Percentiles rank a stretch among this genome's conserved stretches.
Evolutionary conservation across 1,284 basidiomycete species (phyloP).

Genomic region (Tremellales sp.): DNA sequence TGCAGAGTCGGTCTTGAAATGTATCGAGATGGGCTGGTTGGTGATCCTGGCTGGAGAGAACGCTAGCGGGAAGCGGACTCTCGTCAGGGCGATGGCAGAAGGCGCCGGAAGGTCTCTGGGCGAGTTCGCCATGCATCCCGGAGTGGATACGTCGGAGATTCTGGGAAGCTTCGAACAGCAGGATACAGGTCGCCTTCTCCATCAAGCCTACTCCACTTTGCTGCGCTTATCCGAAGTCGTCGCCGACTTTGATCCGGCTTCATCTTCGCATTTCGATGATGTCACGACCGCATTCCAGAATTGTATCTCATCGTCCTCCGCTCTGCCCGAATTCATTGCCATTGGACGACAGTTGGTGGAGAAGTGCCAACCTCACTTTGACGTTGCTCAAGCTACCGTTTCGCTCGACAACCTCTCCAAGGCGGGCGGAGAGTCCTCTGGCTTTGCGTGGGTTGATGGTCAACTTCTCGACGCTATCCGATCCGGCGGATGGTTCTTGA

Average conservation of each 20-base stretch:
- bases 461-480: slow-evolving; percentile 86
- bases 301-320: slow-evolving; percentile 18
- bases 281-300: slow-evolving; percentile 8
- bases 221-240: slow-evolving; percentile 16
- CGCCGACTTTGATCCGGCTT: slow-evolving; percentile 16
- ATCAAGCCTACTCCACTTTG: slow-evolving; percentile 8
- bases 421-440: slow-evolving; percentile 49
- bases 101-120: slow-evolving; percentile 65
- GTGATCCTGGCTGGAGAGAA: slow-evolving; percentile 77
- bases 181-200: slow-evolving; percentile 48
- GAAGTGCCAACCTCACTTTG: slow-evolving; percentile 11
- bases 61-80: slow-evolving; percentile 73
- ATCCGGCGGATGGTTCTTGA: slow-evolving; percentile 81
- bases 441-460: slow-evolving; percentile 95
- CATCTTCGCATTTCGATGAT: slow-evolving; percentile 11
- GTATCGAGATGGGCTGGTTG: slow-evolving; percentile 77
- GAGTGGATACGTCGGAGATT: slow-evolving; percentile 91
- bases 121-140: slow-evolving; percentile 77
- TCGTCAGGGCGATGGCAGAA: slow-evolving; percentile 69
- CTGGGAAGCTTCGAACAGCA: slow-evolving; percentile 95
- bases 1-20: slow-evolving; percentile 72
- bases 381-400: slow-evolving; percentile 14
- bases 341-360: slow-evolving; percentile 4
- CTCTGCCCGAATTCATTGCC: slow-evolving; percentile 10
- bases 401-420: slow-evolving; percentile 48